Base-by-base conservation (phyloP, 2,329 filamentous ascomycete genomes). In the Tolypocladium nubicola region DNA sequence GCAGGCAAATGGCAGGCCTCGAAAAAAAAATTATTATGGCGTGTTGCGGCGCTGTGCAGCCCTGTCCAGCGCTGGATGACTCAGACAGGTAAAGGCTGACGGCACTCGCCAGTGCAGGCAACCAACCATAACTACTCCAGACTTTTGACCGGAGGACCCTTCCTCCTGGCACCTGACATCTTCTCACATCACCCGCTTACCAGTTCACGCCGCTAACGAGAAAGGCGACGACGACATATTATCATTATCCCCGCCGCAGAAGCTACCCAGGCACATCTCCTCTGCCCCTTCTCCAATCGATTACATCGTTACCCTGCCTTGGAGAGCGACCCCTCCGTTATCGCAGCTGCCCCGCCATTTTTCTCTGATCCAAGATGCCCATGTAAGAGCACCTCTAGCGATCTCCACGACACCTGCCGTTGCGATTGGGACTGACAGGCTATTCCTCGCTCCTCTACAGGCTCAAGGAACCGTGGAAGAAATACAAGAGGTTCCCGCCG, bases 401-500 rank as follows among this genome's bases (percentile, higher is more conserved):
- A 23, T 8, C 19, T 30, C 47, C 38, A 7, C 33, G 30, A 13
- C 5, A 35, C 47, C 47, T 37, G 19, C 19, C 30, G 1, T 50
- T 37, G 47, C 47, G 13, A 37, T 37, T 21, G 30, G 19, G 47
- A 37, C 47, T 52, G 47, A 52, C 30, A 4, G 33, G 30, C 4
- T 4, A 14, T 35, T 47, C 30, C 19, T 30, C 9, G 11, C 53
- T 16, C 49, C 11, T n/a, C 11, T 4, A 13, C 21, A 85, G 82
- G 86, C 86, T 91, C 71, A 82, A 87, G 67, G 85, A 90, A 65
- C 87, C 88, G 45, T 90, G 82, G 64, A 86, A 79, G 65, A 92
- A 92, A 73, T 92, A 92, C 79, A 85, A 81, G 72, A 76, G 76
- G 56, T 91, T 90, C 71, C 78, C 79, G 65, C 64, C 70, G 30